Conservation (phyloP, 768 basidiomycete genomes). For the Agrocybe pediades region DNA sequence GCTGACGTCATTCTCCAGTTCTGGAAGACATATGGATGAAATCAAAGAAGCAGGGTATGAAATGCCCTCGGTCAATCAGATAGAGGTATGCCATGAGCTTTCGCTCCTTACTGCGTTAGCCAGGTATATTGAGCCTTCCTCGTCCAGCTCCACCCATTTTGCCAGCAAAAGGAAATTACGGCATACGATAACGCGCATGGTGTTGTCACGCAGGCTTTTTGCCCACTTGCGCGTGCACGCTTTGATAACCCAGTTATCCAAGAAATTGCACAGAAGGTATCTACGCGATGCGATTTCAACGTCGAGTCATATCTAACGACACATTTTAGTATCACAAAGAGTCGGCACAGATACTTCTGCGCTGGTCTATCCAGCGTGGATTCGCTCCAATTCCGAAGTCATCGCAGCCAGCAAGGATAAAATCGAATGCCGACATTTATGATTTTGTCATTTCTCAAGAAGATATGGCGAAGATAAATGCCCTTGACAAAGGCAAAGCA, state of each 20-base stretch:
- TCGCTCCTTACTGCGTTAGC: background rate
- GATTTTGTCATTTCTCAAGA: conserved; percentile 68
- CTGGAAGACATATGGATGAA: conserved; percentile 73
- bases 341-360: background rate
- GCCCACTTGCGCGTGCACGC: conserved; percentile 68
- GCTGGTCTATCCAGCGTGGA: conserved; percentile 22
- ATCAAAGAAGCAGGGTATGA: conserved; percentile 64
- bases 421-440: conserved; percentile 70
- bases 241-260: conserved; percentile 56
- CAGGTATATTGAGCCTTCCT: background rate
- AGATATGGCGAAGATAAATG: conserved; percentile 69
- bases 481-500: conserved; percentile 65
- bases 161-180: conserved; percentile 79
- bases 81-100: conserved; percentile 52
- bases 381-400: conserved; percentile 83
- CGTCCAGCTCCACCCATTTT: conserved; percentile 72
- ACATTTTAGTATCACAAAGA: background rate
- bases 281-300: background rate
- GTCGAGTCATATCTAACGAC: background rate
- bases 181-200: conserved; percentile 64
- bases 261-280: conserved; percentile 59
- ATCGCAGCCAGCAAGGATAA: conserved; percentile 64
- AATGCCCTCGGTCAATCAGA: conserved; percentile 76
- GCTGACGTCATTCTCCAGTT: conserved; percentile 37
- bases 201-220: conserved; percentile 75